phyloP scores from a whole-genome alignment of 257 asterid genomes.

The Jaltomata sinuosa region DNA sequence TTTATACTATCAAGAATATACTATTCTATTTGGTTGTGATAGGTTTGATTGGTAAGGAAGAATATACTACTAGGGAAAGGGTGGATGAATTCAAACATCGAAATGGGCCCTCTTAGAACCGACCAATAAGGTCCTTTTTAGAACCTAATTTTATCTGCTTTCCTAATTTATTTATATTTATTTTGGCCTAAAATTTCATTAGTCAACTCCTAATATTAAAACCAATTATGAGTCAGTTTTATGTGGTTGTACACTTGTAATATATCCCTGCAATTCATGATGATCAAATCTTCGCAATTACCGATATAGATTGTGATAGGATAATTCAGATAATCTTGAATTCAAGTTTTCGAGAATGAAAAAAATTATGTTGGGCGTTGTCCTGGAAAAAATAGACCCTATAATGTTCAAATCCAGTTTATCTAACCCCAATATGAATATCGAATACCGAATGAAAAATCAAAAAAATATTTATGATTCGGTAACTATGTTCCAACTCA shows the following conservation, averaged over 20 bases:
- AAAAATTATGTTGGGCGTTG: not conserved
- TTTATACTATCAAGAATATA: not conserved
- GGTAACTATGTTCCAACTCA: not conserved
- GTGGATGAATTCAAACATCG: not conserved
- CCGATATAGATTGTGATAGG: not conserved
- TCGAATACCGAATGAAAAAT: rapidly evolving
- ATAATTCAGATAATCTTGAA: not conserved
- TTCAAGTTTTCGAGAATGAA: not conserved
- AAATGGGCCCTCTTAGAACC: conserved; percentile 2
- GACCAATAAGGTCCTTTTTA: not conserved
- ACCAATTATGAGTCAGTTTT: not conserved
- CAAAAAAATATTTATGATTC: not conserved
- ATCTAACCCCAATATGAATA: not conserved
- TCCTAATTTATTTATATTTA: not conserved
- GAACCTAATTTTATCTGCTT: not conserved
- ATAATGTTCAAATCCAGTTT: too few relatives aligned
- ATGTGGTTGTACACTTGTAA: not conserved
- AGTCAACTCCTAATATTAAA: conserved; percentile 11
- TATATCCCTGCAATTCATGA: not conserved
- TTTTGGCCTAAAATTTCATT: not conserved
- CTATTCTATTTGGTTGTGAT: not conserved
- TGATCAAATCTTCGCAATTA: not conserved
- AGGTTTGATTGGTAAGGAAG: not conserved
- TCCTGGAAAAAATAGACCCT: not conserved
- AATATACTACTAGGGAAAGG: not conserved